Base-by-base conservation (phyloP, 148 eudicot species). In the Silene uniflora region DNA sequence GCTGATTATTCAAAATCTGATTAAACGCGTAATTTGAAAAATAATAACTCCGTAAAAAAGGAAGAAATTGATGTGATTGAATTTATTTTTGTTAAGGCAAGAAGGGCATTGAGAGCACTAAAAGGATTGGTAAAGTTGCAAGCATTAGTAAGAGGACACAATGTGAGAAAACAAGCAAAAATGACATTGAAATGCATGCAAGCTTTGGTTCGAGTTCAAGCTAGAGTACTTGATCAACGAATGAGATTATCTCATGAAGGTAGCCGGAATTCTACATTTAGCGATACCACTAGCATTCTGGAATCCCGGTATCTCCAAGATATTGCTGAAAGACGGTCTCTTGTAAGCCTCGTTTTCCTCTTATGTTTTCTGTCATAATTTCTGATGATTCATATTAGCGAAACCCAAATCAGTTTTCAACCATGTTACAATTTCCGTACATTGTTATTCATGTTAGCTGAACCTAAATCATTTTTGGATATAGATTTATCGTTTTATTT, bases 91-190 rank as follows among this genome's bases (percentile, higher is more conserved):
- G 23, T 5, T 21, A 7, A 92, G 98, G 98, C 98, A 66, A 88
- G 98, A 84, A 84, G 88, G 78, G 98, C 98, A 32, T 77, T 91
- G 24, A 64, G 84, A 11, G 95, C 93, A 18, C 86, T 93, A 0
- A 87, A 83, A 75, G 98, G 97, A 75, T 86, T 93, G n/a, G 98
- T 91, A 73, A 91, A 85, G 85, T 93, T 93, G 62, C 98, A 93
- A 74, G 98, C 98, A 62, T 77, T 93, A 59, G 88, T 93, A 64
- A 87, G 98, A 85, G 98, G 95, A 66, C 88, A 86, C 62, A 93
- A 86, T 71, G 89, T 90, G 11, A 69, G 97, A 66, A 90, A 82
- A 76, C 97, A 90, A 85, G 90, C 93, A 13, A 88, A 85, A 73
- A 80, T 86, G 71, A 85, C 95, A 18, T 76, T 91, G 35, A 86